Conservation (phyloP, 2,329 filamentous ascomycete genomes). For the Trichothecium roseum region DNA sequence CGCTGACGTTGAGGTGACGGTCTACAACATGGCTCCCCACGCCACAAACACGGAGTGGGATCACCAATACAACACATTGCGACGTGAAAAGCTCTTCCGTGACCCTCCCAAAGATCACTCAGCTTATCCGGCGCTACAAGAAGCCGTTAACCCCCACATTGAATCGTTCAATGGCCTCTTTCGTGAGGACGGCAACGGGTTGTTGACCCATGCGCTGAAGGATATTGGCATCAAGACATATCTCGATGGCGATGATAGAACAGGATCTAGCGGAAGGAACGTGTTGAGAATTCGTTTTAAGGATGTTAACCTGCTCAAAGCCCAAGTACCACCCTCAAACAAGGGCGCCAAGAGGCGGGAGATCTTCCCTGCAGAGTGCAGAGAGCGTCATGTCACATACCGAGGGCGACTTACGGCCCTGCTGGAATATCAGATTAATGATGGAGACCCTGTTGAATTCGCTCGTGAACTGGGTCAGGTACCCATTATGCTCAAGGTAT, state of each 20-base stretch:
- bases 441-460: conserved; percentile 73
- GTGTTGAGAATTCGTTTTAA: conserved; percentile 68
- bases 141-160: conserved; percentile 83
- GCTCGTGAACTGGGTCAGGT: conserved; percentile 78
- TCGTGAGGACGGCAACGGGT: conserved; percentile 50
- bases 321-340: conserved; percentile 68
- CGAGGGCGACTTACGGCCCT: conserved; percentile 74
- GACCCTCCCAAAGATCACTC: conserved; percentile 80
- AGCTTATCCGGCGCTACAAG: conserved; percentile 78
- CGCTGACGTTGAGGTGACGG: too few species aligned
- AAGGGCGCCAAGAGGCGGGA: conserved; percentile 77
- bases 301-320: conserved; percentile 73
- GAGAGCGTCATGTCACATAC: conserved; percentile 89
- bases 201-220: conserved; percentile 63
- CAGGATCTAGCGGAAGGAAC: conserved; percentile 53
- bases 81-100: conserved; percentile 79
- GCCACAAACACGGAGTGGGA: conserved; percentile 66
- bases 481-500: conserved; percentile 85
- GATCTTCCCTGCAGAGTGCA: conserved; percentile 83
- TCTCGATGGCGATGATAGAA: conserved; percentile 67
- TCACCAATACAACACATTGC: conserved; percentile 73
- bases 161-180: conserved; percentile 94
- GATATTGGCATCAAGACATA: conserved; percentile 88
- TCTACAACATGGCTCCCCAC: conserved; percentile 39
- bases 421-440: conserved; percentile 79